Evolutionary conservation across 768 basidiomycete genomes (phyloP), one percentile per base, ranked within the genome.

Genomic region (Paxillus rubicundulus): DNA sequence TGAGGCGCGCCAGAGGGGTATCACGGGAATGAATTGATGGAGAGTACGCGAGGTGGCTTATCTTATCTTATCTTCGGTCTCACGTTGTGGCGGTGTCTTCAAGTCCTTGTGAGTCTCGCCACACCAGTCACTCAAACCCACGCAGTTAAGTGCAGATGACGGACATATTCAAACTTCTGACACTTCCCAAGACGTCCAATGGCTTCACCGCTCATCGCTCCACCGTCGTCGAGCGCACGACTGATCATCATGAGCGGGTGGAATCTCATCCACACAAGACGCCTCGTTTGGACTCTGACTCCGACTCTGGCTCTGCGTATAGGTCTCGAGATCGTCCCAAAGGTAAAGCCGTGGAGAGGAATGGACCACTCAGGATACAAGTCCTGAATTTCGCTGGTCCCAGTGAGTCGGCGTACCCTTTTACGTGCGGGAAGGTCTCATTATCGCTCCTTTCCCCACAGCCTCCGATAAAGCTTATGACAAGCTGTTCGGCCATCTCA

Each of bases 231-330:
- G 73, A 74, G 50, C 50, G n/a, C 24, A 47, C 64, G 8, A 1
- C 58, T 27, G 68, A 74, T 53, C 53, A 37, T 18, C 54, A 57
- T 49, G 73, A 76, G 52, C 77, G 76, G 70, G 77, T 74, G 63
- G 79, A 73, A 65, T 80, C 80, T 70, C 82, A 78, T 72, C 80
- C 81, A 57, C 79, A 77, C 70, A 89, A 90, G 75, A 81, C 80
- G 52, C 77, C 84, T 55, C 84, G 86, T 56, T 72, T 86, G 70
- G 79, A 78, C 56, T 72, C 73, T 61, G 84, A 86, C 75, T 82
- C 79, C 70, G 86, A 88, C 72, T 78, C 84, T 60, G 79, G 79
- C 58, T 82, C 84, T 67, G 81, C 84, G 60, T 82, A 77, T 69
- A 82, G 87, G 64, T 76, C 74, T 60, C 72, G 58, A 63, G 67